Base-by-base conservation (phyloP, 352 stramenopile species). In the Hyaloperonospora brassicae region DNA sequence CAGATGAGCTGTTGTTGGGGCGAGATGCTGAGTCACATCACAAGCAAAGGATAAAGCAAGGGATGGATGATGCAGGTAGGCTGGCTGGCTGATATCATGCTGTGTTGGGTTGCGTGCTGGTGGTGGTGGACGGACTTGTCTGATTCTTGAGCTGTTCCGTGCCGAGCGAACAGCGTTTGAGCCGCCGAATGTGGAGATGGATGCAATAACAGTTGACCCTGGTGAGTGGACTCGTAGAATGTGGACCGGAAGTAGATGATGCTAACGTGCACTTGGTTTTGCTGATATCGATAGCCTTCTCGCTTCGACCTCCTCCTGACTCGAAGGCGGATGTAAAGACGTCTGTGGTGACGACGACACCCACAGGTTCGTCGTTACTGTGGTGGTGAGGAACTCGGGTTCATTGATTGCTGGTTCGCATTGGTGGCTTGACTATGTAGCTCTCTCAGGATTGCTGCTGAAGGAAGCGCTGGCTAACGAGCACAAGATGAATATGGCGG, bases 1-100 rank as follows among this genome's bases (percentile, higher is more conserved):
- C 80, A 1, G 76, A 90, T 38, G 77, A 87, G 23, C 51, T 88
- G 44, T 52, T 88, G 44, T 59, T 90, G 1, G 80, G 52, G 5
- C 47, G 30, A 8, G 54, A 70, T 22, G 52, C 35, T 8, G 51
- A 50, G 24, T 17, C 55, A 14, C 63, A 50, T 38, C 64, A 63
- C 13, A 70, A 62, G 36, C 54, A 72, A 22, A 64, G 73, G 17
- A 9, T 22, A n/a, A 54, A 49, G n/a, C 51, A 61, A 12, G 40
- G 5, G 31, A 23, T 14, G 14, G 68, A 60, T 5, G 68, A 70
- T 0, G 12, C 61, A 49, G 55, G 67, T 66, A 48, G 5, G 27
- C 10, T 39, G 21, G 22, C 4, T 42, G 2, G n/a, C 22, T 44
- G 10, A 44, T 11, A 42, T 4, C 14, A 5, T 11, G 36, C 14